Conservation (phyloP, 768 basidiomycete genomes). For the Suillus cothurnatus region DNA sequence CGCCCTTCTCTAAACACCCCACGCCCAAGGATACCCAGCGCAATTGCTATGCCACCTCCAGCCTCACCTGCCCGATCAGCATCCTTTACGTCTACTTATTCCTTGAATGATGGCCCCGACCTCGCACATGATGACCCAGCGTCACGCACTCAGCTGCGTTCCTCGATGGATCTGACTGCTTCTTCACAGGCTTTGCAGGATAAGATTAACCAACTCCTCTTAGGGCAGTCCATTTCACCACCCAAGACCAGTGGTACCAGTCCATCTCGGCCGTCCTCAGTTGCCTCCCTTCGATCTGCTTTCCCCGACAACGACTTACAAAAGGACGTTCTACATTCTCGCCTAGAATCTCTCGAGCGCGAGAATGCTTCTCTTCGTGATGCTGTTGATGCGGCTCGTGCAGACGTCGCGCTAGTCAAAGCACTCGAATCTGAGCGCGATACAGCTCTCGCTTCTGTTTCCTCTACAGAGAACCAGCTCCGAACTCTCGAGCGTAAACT, state of each 20-base stretch:
- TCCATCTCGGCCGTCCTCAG: slow-evolving; percentile 19
- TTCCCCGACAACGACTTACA: slow-evolving; percentile 27
- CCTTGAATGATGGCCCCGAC: slow-evolving; percentile 35
- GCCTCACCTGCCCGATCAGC: slow-evolving; percentile 53
- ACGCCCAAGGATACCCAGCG: slow-evolving; percentile 67
- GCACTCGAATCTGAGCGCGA: slow-evolving; percentile 47
- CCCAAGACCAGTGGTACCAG: slow-evolving; percentile 14
- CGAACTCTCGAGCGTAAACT: slow-evolving; percentile 44
- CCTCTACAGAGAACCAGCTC: slow-evolving; percentile 46
- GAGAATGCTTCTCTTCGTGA: slow-evolving; percentile 66
- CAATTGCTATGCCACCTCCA: slow-evolving; percentile 82
- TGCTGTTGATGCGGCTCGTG: slow-evolving; percentile 26
- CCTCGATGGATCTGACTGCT: slow-evolving; percentile 39
- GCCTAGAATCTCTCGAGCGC: slow-evolving; percentile 64
- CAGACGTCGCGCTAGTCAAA: slow-evolving; percentile 27
- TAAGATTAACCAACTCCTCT: slow-evolving; percentile 47
- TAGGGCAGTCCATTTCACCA: slow-evolving; percentile 25
- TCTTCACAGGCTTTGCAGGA: slow-evolving; percentile 49
- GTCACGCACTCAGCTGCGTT: slow-evolving; percentile 16
- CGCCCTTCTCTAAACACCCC: slow-evolving; percentile 50
- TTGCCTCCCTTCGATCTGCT: slow-evolving; percentile 42
- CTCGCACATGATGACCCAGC: slow-evolving; percentile 15
- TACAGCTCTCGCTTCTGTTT: slow-evolving; percentile 39
- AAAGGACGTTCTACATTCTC: slow-evolving; percentile 25
- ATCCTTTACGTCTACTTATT: slow-evolving; percentile 39